These are phyloP conservation scores for Aphanomyces cochlioides DNA, from an alignment of 352 stramenopile species.

Conservation along the genomic window DNA sequence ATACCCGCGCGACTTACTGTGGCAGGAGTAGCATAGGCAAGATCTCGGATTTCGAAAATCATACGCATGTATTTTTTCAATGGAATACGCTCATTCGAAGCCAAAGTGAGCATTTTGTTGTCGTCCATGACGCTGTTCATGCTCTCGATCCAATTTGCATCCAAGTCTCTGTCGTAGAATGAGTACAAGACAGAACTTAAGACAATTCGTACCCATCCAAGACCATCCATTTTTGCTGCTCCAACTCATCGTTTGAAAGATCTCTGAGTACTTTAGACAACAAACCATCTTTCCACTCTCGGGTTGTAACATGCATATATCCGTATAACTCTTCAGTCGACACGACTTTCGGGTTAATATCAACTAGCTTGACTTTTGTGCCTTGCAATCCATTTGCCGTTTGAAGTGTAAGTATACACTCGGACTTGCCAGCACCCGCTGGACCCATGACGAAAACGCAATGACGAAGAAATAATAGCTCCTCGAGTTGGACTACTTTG, in stretches of 20 bases:
- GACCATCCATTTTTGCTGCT: slow-evolving; percentile 92
- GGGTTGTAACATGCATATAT: slow-evolving; percentile 91
- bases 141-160: slow-evolving; percentile 86
- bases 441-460: slow-evolving; percentile 96
- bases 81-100: slow-evolving; percentile 94
- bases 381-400: slow-evolving; percentile 21
- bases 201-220: slow-evolving; percentile 66
- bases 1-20: slow-evolving; percentile 94
- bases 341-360: slow-evolving; percentile 94
- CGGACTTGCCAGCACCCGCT: slow-evolving; percentile 89
- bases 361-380: slow-evolving; percentile 60
- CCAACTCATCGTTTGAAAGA: slow-evolving; percentile 64
- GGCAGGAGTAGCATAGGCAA: slow-evolving; percentile 92
- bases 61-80: slow-evolving; percentile 93
- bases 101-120: slow-evolving; percentile 86
- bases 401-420: slow-evolving; percentile 90
- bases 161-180: slow-evolving; percentile 45
- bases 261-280: slow-evolving; percentile 94
- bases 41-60: slow-evolving; percentile 94
- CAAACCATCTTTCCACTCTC: slow-evolving; percentile 95
- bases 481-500: slow-evolving; percentile 94
- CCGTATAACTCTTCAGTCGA: slow-evolving; percentile 96
- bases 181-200: background rate
- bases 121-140: slow-evolving; percentile 90
- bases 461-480: slow-evolving; percentile 91